Base-by-base conservation (phyloP, 2,329 filamentous ascomycete species). In the Xylaria sp. region DNA sequence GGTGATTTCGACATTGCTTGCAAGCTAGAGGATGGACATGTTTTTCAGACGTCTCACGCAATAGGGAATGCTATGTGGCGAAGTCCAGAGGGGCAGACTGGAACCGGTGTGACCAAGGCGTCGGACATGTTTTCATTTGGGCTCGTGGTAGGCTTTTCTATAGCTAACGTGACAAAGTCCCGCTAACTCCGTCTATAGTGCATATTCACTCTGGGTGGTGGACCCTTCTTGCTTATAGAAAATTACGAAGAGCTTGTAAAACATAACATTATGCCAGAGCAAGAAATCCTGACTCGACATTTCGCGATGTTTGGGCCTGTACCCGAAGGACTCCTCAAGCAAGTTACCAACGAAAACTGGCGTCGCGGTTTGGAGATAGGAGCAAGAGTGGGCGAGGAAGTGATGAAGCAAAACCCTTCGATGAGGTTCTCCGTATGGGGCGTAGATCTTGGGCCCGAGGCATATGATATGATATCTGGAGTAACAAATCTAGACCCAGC, bases 41-140 rank as follows among this genome's bases (percentile, higher is more conserved):
- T 67, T 58, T 69, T 68, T 65, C 66, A 72, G 29, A 75, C 72
- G 4, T 72, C 70, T 65, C 63, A 75, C 71, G 73, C 73, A 63
- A 71, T 80, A 70, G 78, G 77, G 25, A 80, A 81, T 70, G 74
- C 66, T 27, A 80, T 80, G 76, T 80, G 77, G 78, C 76, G 78
- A 72, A 81, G 78, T 72, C 79, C 75, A 64, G 78, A 81, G 74
- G 77, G 73, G 65, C 77, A 80, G 69, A 77, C 76, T 11, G 75
- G 77, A 67, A 74, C 67, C 39, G 75, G 75, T 39, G 61, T 77
- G 42, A 74, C 70, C 9, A 77, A 78, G 69, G 75, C 77, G 56
- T 80, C 76, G 49, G 78, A 79, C 60, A 71, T 80, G 15, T 79
- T 76, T 73, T 80, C 78, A 9, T 79, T 79, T 66, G 76, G 77